These are phyloP conservation scores for Cyberlindnera nakhonratchasimensis DNA, from an alignment of 805 yeast genomes.

Conservation along the genomic window DNA sequence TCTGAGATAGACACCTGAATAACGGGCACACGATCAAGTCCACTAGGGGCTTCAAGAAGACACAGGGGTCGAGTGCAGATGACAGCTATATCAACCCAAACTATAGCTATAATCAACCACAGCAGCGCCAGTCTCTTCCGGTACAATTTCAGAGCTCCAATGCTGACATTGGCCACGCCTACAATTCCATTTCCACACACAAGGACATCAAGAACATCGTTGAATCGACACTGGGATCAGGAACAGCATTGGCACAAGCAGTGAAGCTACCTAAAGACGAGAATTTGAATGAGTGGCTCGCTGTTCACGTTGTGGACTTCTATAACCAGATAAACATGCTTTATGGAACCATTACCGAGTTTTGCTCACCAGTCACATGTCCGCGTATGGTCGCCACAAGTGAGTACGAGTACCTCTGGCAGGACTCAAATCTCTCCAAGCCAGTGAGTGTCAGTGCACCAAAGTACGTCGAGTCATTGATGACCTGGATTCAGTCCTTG, in stretches of 20 bases:
- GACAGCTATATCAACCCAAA: slow-evolving; percentile 1
- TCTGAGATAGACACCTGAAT: slow-evolving; percentile 34
- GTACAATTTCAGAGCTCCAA: slow-evolving; percentile 3
- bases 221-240: slow-evolving; percentile 92
- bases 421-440: slow-evolving; percentile 62
- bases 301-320: slow-evolving; percentile 96
- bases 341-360: slow-evolving; percentile 92
- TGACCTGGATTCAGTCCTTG: slow-evolving; percentile 93
- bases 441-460: slow-evolving; percentile 94
- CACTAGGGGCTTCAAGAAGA: slow-evolving; percentile 44
- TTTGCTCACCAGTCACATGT: slow-evolving; percentile 92
- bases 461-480: slow-evolving; percentile 85
- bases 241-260: slow-evolving; percentile 86
- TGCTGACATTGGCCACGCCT: slow-evolving; percentile 3
- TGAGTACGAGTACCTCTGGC: slow-evolving; percentile 97
- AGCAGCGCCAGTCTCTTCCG: slow-evolving; percentile 12
- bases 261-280: slow-evolving; percentile 93
- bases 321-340: slow-evolving; percentile 95
- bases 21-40: slow-evolving; percentile 46
- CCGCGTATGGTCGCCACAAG: slow-evolving; percentile 98
- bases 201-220: slow-evolving; percentile 83
- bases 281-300: slow-evolving; percentile 90
- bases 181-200: slow-evolving; percentile 50
- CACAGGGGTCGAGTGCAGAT: slow-evolving; percentile 6
- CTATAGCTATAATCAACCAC: slow-evolving; percentile 17